Base-by-base conservation (phyloP, 345 rosid genomes). In the Geranium brycei region DNA sequence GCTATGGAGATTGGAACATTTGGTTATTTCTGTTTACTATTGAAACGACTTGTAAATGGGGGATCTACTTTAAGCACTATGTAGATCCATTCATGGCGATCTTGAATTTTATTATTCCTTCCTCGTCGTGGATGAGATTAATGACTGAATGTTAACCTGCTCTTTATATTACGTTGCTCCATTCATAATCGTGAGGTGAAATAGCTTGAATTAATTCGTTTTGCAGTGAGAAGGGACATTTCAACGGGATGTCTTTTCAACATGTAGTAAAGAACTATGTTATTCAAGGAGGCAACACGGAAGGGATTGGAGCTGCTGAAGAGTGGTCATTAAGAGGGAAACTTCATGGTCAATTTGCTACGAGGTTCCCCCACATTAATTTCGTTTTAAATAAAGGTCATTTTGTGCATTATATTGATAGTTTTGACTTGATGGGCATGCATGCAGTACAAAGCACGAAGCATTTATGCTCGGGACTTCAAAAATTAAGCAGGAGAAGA, bases 291-390 rank as follows among this genome's bases (percentile, higher is more conserved):
- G 98, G 96, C 66, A 70, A 84, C 68, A 77, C 79, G 10, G 65
- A 77, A 19, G 73, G 78, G 53, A 78, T 80, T 70, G 83, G 77
- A 62, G 78, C 85, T 58, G 79, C 82, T 17, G 92, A 91, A 60
- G 91, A 87, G 60, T 89, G 98, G 98, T 87, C 83, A 57, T 66
- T 81, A 61, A 86, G 78, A 80, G 95, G 80, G 71, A 89, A 89
- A 79, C 88, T 85, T 59, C 85, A 75, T 58, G 71, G 82, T 67
- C 85, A 79, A 66, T 92, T 87, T 4, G 70, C 68, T 68, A 82
- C 85, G 8, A 83, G 96, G 96, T 89, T 61, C 73, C 57, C 32
- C 53, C 1, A 15, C 58, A 30, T 17, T 47, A 17, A 30, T 59
- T 58, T 51, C 31, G 66, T 68, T 10, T 66, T 30, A 12, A 17